These are phyloP conservation scores for Melaleuca alternifolia DNA, from an alignment of 345 rosid genomes.

Conservation along the genomic window DNA sequence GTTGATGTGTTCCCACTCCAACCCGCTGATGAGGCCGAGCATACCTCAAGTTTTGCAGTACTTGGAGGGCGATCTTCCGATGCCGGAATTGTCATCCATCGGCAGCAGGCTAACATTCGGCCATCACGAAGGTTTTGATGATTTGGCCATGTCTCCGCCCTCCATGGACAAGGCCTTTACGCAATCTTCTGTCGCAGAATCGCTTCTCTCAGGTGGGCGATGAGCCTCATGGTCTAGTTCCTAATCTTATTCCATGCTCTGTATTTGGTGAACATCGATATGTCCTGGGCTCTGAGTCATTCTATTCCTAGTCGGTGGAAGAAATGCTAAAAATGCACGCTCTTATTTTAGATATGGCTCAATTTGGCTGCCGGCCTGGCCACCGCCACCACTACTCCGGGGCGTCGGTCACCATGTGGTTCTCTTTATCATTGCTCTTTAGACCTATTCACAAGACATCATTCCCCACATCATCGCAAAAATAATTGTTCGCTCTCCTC, in stretches of 20 bases:
- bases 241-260: background rate
- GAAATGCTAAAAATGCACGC: background rate
- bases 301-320: background rate
- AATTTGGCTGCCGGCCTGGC: background rate
- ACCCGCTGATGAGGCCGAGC: conserved; percentile 21
- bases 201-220: conserved; percentile 52
- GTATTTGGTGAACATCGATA: background rate
- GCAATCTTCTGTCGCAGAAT: conserved; percentile 27
- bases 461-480: background rate
- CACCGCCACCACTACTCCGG: background rate
- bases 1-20: conserved; percentile 21
- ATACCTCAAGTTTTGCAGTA: conserved; percentile 13
- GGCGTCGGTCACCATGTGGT: background rate
- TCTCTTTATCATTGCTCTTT: background rate
- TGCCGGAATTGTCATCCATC: background rate
- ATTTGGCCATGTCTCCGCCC: conserved; percentile 27
- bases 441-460: background rate
- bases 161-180: conserved; percentile 15
- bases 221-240: background rate
- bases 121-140: conserved; percentile 27
- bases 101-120: conserved; percentile 17
- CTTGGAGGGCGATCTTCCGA: background rate
- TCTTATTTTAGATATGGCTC: background rate
- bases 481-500: background rate
- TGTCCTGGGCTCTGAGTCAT: background rate